Evolutionary conservation across 441 rosid genomes (phyloP), one percentile per base, ranked within the genome.

Genomic region (Capsella rubella): DNA sequence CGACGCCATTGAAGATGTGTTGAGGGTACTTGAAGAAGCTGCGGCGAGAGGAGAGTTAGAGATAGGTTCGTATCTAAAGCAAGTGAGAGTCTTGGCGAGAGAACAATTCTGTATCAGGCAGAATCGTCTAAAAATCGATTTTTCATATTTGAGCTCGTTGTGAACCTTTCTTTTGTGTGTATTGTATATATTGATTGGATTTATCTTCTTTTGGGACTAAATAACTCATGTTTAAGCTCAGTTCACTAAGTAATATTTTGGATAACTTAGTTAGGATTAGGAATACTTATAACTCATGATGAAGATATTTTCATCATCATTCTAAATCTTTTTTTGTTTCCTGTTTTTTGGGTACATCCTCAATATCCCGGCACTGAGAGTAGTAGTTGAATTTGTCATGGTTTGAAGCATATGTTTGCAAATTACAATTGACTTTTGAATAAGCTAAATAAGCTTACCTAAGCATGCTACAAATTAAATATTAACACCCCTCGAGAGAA

Each of bases 1-100:
- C 42, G 28, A 31, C 13, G 87, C 80, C 31, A 73, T 84, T 35
- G 92, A 89, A 45, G 95, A 89, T 37, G 72, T 83, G 76, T 74
- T 83, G 40, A 63, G 72, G 56, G 82, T 64, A 11, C 16, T 89
- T 74, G 92, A 84, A 42, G 69, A 76, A 81, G 92, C 81, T 16
- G 34, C 71, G 13, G 83, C 66, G 47, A 62, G 28, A 11, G 84
- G 84, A 21, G 74, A 53, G 16, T 39, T 86, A 72, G 72, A 67
- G 15, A 64, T 82, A 31, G 88, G 80, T 37, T 68, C 25, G 7
- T 89, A 89, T 53, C 42, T 86, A 2, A 87, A 14, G 78, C 86
- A 81, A 59, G 84, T 89, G 12, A 85, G 95, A 64, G 63, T 15
- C 2, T 70, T 87, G 82, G 83, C 82, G 0, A 89, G 92, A 77